A percentile compares a stretch with the other conserved stretches of the same genome.
Evolutionary conservation across 169 alveolate genomes (phyloP).

Genomic region (Plasmodium fragile): DNA sequence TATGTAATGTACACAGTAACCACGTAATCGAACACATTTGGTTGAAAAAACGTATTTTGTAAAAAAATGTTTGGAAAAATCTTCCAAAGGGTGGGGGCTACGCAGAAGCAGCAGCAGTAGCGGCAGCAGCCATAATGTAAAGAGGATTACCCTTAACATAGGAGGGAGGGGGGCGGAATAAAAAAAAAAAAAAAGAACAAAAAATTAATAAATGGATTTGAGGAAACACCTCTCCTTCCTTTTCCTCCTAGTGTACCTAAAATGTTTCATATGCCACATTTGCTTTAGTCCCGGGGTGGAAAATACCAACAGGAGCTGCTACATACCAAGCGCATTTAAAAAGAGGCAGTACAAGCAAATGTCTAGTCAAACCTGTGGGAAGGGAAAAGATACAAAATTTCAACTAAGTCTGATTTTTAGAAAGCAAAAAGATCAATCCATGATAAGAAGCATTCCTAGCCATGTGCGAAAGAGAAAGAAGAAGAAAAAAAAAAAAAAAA

Average conservation of each 20-base stretch:
- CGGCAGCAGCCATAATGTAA: neutral
- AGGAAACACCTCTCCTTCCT: conserved; percentile 26
- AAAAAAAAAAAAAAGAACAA: neutral
- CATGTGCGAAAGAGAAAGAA: conserved; percentile 65
- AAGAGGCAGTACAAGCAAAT: conserved; percentile 6
- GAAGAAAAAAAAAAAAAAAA: conserved; percentile 61
- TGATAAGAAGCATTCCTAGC: conserved; percentile 74
- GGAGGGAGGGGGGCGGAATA: neutral
- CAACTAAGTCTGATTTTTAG: conserved; percentile 62
- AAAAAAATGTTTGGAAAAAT: neutral
- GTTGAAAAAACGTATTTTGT: neutral
- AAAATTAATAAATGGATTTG: conserved; percentile 60
- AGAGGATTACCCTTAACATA: neutral
- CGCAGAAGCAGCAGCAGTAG: neutral
- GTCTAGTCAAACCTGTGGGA: neutral
- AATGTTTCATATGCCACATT: conserved; percentile 8
- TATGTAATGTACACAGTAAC: neutral
- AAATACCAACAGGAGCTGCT: neutral
- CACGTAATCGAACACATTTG: neutral
- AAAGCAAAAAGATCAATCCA: conserved; percentile 73
- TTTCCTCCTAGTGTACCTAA: conserved; percentile 15
- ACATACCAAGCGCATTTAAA: neutral
- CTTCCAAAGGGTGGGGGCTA: conserved; percentile 2
- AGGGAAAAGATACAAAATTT: conserved; percentile 27
- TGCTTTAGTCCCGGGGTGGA: conserved; percentile 15